Evolutionary conservation across 2,329 filamentous ascomycete species (phyloP).

Genomic region (Thermoascus crustaceus): DNA sequence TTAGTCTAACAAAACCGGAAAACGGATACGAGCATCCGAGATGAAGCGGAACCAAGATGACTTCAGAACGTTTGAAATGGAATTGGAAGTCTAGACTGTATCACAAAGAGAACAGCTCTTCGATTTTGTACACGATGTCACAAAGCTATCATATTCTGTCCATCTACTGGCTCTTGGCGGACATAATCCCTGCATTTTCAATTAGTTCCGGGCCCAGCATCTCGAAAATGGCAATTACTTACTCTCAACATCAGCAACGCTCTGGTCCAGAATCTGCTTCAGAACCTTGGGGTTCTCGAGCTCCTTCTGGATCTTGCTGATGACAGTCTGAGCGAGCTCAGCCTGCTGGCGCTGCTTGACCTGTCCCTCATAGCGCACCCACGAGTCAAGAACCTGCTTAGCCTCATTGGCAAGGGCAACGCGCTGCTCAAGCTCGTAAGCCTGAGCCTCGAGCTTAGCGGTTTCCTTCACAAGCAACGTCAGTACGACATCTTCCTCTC

Average conservation of each 20-base stretch:
- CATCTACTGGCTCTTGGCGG: conserved; percentile 33
- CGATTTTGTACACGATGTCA: conserved; percentile 35
- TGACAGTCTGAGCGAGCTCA: conserved; percentile 86
- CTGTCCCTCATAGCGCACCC: conserved; percentile 97
- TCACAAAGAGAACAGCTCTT: conserved; percentile 24
- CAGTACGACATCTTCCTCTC: conserved; percentile 4
- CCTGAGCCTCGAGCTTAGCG: conserved; percentile 88
- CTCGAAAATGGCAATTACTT: conserved; percentile 29
- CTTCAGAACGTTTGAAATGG: no score
- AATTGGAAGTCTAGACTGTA: conserved; percentile 22
- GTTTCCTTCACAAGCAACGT: conserved; percentile 61
- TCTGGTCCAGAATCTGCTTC: conserved; percentile 97
- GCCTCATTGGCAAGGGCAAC: conserved; percentile 87
- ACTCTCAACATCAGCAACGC: conserved; percentile 94
- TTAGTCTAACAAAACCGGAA: no score
- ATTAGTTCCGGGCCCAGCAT: conserved; percentile 9
- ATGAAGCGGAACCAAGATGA: no score
- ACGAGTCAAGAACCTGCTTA: conserved; percentile 92
- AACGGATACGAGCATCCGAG: no score
- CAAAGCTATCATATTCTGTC: conserved; percentile 21
- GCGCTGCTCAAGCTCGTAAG: conserved; percentile 94
- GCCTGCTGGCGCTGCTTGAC: conserved; percentile 98
- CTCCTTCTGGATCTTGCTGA: conserved; percentile 98
- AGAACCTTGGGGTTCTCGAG: conserved; percentile 95
- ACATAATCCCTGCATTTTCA: conserved; percentile 27